These are phyloP conservation scores for Trametes cingulata DNA, from an alignment of 768 basidiomycete species.

Conservation along the genomic window DNA sequence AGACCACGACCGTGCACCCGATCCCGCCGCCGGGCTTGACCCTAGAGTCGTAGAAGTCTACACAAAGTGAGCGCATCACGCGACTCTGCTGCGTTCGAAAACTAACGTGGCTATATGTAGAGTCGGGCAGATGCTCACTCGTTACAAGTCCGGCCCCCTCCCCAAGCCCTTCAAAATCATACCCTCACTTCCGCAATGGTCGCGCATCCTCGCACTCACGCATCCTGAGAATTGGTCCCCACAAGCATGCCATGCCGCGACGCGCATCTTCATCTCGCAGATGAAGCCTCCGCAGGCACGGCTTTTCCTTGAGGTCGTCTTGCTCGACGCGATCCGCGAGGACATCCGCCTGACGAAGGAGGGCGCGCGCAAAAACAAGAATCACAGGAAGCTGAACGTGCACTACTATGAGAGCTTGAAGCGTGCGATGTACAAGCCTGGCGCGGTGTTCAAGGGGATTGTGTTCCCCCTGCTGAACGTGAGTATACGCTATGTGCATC, in stretches of 20 bases:
- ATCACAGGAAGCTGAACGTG: conserved; percentile 84
- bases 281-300: conserved; percentile 96
- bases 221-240: conserved; percentile 93
- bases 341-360: conserved; percentile 65
- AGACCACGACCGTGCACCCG: conserved; percentile 50
- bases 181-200: conserved; percentile 94
- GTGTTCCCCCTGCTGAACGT: conserved; percentile 95
- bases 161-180: conserved; percentile 99
- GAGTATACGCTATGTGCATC: too few species aligned
- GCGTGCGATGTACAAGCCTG: conserved; percentile 92
- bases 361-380: conserved; percentile 32
- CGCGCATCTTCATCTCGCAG: conserved; percentile 92
- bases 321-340: conserved; percentile 86
- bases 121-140: conserved; percentile 79
- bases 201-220: conserved; percentile 90
- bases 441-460: conserved; percentile 97
- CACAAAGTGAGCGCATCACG: conserved; percentile 64
- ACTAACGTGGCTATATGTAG: conserved; percentile 41
- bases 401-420: conserved; percentile 95
- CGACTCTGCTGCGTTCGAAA: background rate
- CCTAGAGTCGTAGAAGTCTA: conserved; percentile 93
- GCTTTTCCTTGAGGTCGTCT: conserved; percentile 87
- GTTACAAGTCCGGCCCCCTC: conserved; percentile 91
- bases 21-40: conserved; percentile 87
- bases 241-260: conserved; percentile 92